Evolutionary conservation across 805 yeast species (phyloP).

Genomic region (Ogataea haglerorum): DNA sequence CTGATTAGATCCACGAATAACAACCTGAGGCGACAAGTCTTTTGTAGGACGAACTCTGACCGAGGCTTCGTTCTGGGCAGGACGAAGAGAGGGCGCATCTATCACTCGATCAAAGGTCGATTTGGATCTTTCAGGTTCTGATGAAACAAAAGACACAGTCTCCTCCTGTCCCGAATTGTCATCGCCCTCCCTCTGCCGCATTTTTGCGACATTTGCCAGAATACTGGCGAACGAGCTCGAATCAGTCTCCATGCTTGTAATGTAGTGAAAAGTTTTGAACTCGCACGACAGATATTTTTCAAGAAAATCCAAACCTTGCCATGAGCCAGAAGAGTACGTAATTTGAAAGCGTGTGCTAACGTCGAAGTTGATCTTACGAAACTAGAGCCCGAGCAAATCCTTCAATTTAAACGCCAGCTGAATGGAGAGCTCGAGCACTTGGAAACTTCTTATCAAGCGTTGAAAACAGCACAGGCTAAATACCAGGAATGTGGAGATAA

Average conservation of each 20-base stretch:
- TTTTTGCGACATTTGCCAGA: conserved; percentile 62
- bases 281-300: conserved; percentile 6
- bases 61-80: not conserved
- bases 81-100: not conserved
- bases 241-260: conserved; percentile 15
- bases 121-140: not conserved
- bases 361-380: conserved; percentile 54
- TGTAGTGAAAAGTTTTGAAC: not conserved
- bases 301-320: not conserved
- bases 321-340: conserved; percentile 19
- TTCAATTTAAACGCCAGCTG: conserved; percentile 76
- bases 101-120: conserved; percentile 9
- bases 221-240: conserved; percentile 69
- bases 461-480: conserved; percentile 76
- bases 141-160: too few relatives aligned
- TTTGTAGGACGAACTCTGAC: not conserved
- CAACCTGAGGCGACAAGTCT: conserved; percentile 2
- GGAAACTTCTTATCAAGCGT: conserved; percentile 76
- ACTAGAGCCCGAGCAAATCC: conserved; percentile 78
- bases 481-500: conserved; percentile 77
- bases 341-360: not conserved
- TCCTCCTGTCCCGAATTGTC: not conserved
- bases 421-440: conserved; percentile 86
- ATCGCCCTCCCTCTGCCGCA: conserved; percentile 41
- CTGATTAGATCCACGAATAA: conserved; percentile 16